Evolutionary conservation across 1,139 yeast species (phyloP).

Genomic region (Nakaseomyces kungkrabaensis): DNA sequence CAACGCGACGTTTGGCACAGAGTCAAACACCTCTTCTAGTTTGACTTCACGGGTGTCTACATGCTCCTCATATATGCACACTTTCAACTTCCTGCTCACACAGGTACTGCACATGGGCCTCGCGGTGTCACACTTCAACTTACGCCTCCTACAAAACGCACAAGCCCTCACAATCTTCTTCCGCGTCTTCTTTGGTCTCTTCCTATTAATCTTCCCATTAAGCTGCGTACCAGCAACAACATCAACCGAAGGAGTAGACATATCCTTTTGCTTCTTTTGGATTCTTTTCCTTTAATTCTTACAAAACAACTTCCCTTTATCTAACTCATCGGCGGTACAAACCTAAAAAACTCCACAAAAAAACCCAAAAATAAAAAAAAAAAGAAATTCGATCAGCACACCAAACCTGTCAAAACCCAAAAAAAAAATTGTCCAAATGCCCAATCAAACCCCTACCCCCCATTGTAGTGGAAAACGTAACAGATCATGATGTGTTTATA

Average conservation of each 20-base stretch:
- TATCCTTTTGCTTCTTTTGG: neutral
- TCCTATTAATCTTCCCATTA: neutral
- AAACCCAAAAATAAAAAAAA: too few relatives aligned
- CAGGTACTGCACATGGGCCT: constrained; percentile 24
- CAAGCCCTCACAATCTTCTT: constrained; percentile 26
- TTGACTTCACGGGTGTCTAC: neutral
- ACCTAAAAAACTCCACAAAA: too few relatives aligned
- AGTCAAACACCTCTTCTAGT: neutral
- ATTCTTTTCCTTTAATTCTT: too few relatives aligned
- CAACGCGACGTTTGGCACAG: neutral
- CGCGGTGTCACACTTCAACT: constrained; percentile 26
- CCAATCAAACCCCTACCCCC: too few relatives aligned
- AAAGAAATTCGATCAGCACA: too few relatives aligned
- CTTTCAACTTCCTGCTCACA: constrained; percentile 14
- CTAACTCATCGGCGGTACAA: too few relatives aligned
- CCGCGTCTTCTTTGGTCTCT: constrained; percentile 9
- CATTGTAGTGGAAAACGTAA: too few relatives aligned
- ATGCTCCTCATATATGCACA: constrained; percentile 20
- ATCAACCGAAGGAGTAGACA: neutral
- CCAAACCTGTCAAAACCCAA: too few relatives aligned
- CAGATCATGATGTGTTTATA: too few relatives aligned
- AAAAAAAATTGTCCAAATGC: too few relatives aligned
- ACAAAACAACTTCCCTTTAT: too few relatives aligned
- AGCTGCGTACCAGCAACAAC: neutral
- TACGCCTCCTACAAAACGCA: constrained; percentile 25